phyloP scores from a whole-genome alignment of 2,329 filamentous ascomycete genomes.

The Huntiella omanensis region DNA sequence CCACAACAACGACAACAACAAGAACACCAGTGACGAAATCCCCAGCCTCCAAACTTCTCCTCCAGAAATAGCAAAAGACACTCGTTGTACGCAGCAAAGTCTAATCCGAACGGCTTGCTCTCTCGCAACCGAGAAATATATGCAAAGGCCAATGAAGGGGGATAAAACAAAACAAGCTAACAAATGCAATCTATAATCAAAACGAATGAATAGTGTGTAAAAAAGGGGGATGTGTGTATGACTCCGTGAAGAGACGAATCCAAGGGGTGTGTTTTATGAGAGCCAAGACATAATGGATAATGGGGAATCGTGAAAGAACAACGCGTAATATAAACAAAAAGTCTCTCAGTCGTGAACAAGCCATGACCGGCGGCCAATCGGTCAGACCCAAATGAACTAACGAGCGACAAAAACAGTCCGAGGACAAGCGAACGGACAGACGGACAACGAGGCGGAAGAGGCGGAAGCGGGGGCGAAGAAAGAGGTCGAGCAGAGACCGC shows the following conservation, averaged over 20 bases:
- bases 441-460: not conserved
- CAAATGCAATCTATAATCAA: not conserved
- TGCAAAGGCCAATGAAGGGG: too few species aligned
- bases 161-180: not conserved
- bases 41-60: too few species aligned
- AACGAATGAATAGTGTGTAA: conserved; percentile 6
- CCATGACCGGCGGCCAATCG: conserved; percentile 1
- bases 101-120: too few species aligned
- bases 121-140: too few species aligned
- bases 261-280: conserved; percentile 3
- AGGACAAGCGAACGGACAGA: not conserved
- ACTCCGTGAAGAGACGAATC: not conserved
- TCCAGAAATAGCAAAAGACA: too few species aligned
- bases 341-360: conserved; percentile 11
- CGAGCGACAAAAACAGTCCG: not conserved
- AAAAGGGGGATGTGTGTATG: too few species aligned
- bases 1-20: too few species aligned
- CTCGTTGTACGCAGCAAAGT: too few species aligned
- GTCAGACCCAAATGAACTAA: not conserved
- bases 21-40: too few species aligned
- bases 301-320: conserved; percentile 3
- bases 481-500: conserved; percentile 6
- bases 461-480: not conserved
- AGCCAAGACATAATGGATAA: not conserved
- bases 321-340: conserved; percentile 10